Percentiles rank a stretch among this genome's conserved stretches.
These are phyloP conservation scores for Claviceps cyperi DNA, from an alignment of 2,329 filamentous ascomycete species.

Conservation along the genomic window DNA sequence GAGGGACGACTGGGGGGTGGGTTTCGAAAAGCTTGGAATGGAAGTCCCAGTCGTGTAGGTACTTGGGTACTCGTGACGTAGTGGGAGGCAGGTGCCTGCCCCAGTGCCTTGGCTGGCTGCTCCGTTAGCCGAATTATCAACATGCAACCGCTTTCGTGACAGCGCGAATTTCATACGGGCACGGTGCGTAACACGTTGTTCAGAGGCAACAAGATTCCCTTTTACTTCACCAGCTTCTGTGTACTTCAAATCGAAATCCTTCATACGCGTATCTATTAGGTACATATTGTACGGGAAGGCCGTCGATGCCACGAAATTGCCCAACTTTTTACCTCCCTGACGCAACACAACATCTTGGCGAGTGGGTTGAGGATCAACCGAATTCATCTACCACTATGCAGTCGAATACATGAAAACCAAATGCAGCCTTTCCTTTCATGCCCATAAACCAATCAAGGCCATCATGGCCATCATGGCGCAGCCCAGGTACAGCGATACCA, in stretches of 20 bases:
- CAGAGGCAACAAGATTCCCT: no score
- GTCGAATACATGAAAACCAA: neutral
- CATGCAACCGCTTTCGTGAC: no score
- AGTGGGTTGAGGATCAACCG: neutral
- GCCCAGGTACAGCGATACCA: conserved; percentile 48
- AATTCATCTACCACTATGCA: neutral
- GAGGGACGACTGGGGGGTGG: neutral
- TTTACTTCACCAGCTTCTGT: no score
- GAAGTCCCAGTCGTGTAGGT: conserved; percentile 6
- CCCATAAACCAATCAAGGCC: conserved; percentile 5
- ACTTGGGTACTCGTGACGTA: no score
- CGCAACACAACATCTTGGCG: neutral
- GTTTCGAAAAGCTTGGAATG: conserved; percentile 1
- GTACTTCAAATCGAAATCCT: no score
- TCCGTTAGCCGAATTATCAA: neutral
- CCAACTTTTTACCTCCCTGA: neutral
- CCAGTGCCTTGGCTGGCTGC: neutral
- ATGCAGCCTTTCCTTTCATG: neutral
- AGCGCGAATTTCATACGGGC: no score
- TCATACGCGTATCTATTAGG: no score
- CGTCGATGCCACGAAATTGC: no score
- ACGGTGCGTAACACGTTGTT: no score
- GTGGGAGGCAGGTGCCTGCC: no score
- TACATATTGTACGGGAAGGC: no score
- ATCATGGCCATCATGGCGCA: conserved; percentile 44